Conservation (phyloP, 768 basidiomycete genomes). For the Russula brevipes region DNA sequence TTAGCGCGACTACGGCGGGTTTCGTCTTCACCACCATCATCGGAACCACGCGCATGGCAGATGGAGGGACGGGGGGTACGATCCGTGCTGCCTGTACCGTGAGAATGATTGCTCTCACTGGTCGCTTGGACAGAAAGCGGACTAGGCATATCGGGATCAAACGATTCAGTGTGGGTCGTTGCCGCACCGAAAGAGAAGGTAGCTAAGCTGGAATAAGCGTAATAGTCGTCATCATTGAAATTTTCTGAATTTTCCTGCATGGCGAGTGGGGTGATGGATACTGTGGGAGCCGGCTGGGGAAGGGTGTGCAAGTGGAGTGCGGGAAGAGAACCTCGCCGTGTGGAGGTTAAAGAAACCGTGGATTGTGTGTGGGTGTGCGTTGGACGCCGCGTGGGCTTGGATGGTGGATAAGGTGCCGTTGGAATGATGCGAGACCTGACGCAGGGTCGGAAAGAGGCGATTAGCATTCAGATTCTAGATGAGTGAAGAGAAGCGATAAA, state of each 20-base stretch:
- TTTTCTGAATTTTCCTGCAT: constrained; percentile 26
- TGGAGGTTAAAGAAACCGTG: constrained; percentile 28
- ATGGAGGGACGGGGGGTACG: constrained; percentile 45
- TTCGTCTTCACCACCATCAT: constrained; percentile 35
- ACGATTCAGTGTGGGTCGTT: constrained; percentile 25
- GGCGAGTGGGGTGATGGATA: constrained; percentile 21
- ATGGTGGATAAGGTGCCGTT: constrained; percentile 26
- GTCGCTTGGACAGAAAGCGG: constrained; percentile 32
- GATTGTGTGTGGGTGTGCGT: constrained; percentile 24
- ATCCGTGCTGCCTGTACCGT: constrained; percentile 32
- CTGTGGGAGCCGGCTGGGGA: constrained; percentile 22
- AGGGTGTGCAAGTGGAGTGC: constrained; percentile 28
- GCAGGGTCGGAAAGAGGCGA: neutral
- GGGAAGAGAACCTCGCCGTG: constrained; percentile 30
- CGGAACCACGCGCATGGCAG: constrained; percentile 28
- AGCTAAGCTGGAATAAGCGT: constrained; percentile 37
- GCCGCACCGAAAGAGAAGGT: constrained; percentile 41
- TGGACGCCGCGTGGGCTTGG: constrained; percentile 25
- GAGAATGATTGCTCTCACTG: constrained; percentile 21
- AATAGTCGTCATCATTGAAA: constrained; percentile 25
- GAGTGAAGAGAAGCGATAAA: neutral
- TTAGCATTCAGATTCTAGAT: constrained; percentile 14
- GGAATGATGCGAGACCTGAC: constrained; percentile 18
- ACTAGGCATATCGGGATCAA: constrained; percentile 34
- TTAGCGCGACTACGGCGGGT: constrained; percentile 34